Base-by-base conservation (phyloP, 345 rosid genomes). In the Clausena lansium region DNA sequence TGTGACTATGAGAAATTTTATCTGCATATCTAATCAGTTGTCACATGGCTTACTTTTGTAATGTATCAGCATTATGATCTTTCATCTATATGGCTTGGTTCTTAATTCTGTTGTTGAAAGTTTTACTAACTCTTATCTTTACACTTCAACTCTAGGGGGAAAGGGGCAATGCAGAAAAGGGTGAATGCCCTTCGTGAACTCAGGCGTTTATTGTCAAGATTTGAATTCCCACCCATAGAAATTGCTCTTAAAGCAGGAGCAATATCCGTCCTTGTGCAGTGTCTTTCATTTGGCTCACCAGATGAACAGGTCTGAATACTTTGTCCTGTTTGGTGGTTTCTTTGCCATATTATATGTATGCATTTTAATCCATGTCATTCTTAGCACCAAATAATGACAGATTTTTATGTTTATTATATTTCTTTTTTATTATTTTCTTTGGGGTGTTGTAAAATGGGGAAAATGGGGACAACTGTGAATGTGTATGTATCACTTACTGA, bases 241-340 rank as follows among this genome's bases (percentile, higher is more conserved):
- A 88, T 87, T 87, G 93, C 98, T 33, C 87, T 94, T 67, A 82
- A 78, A 32, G 87, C 97, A 73, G 99, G 98, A 84, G 97, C 97
- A 57, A 76, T 97, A 61, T 85, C 95, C n/a, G 60, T 90, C 60
- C 98, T 94, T 73, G 98, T 93, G 86, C 92, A 88, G 65, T 92
- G 95, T 81, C 98, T 97, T 76, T 87, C 97, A 17, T 97, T 94
- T 84, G 99, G 98, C 79, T 91, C 97, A 72, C 85, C 91, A 1
- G 94, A 94, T 68, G 99, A 93, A 79, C 99, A 96, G 98, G 99
- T 92, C 59, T 65, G 65, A 62, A 28, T 54, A 77, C 32, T 77
- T 74, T 50, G 19, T 72, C 69, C 65, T 66, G 50, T 65, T 76
- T 58, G 71, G 35, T 14, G 22, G 13, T 65, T 61, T 33, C 38